Base-by-base conservation (phyloP, 805 yeast species). In the Candida maris region DNA sequence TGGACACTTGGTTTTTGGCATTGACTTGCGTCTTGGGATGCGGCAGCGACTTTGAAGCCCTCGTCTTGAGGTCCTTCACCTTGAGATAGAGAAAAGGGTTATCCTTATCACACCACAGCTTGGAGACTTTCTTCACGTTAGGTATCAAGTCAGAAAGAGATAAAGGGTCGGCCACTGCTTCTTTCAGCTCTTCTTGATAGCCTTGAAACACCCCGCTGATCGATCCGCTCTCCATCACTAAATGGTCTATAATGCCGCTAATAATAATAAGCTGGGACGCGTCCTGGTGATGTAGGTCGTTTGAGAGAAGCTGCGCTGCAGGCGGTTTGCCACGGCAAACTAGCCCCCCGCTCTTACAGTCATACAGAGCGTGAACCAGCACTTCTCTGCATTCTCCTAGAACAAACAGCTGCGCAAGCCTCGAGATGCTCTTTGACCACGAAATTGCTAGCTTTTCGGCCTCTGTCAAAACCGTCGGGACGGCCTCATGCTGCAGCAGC, bases 211-310 rank as follows among this genome's bases (percentile, higher is more conserved):
- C 50, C 2, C 39, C 46, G 12, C 37, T 37, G 12, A 23, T 22
- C 2, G 30, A 23, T 13, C 43, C 43, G 27, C 49, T 49, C 36
- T 46, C 49, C 49, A 61, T 23, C 5, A 41, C 38, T 13, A 79
- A 41, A 41, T 70, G 71, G 55, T 81, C 89, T 18, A 81, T 70
- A 1, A 82, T 63, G 2, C 89, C 93, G 51, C 85, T 78, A 5
- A 81, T 66, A 16, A 79, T 54, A 2, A 76, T 64, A 31, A 61
- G 59, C 6, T 61, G 49, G 3, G 44, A 32, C 6, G 34, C 37
- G 4, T 46, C 42, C 7, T 30, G 27, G 0, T 35, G 28, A 1
- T 36, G 24, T 7, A 17, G 34, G 26, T 41, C 29, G 10, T 33
- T 40, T 20, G 18, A 22, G 14, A 23, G 21, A 4, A 8, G n/a